Conservation (phyloP, 176 grass and related monocot genomes). For the Ananas comosus region DNA sequence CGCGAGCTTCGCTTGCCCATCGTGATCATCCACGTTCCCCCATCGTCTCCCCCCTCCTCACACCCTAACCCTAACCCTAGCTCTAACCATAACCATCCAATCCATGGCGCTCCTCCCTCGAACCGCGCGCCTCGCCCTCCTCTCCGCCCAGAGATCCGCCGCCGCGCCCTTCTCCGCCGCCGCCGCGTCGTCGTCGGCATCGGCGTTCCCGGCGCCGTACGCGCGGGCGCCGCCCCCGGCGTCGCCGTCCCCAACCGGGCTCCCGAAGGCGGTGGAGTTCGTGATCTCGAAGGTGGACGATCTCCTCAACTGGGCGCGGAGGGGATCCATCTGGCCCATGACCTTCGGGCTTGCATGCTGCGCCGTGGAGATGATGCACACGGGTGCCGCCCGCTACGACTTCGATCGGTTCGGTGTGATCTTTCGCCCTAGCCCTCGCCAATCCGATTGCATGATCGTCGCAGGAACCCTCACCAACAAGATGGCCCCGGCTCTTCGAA, state of each 20-base stretch:
- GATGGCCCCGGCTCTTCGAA: slow-evolving; percentile 93
- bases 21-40: background rate
- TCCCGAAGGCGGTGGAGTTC: slow-evolving; percentile 80
- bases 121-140: slow-evolving; percentile 61
- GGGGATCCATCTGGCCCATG: slow-evolving; percentile 90
- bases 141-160: slow-evolving; percentile 30
- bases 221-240: slow-evolving; percentile 26
- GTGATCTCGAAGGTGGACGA: slow-evolving; percentile 92
- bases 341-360: slow-evolving; percentile 92
- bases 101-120: slow-evolving; percentile 86
- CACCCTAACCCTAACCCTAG: background rate
- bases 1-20: background rate
- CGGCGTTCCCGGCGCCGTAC: slow-evolving; percentile 21
- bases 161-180: slow-evolving; percentile 36
- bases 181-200: slow-evolving; percentile 16
- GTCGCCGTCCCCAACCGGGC: slow-evolving; percentile 29
- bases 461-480: slow-evolving; percentile 92
- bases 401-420: slow-evolving; percentile 95
- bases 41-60: background rate
- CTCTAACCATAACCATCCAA: slow-evolving; percentile 2
- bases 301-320: slow-evolving; percentile 85
- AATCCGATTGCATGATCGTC: slow-evolving; percentile 97
- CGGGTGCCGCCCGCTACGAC: slow-evolving; percentile 76
- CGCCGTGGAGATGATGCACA: slow-evolving; percentile 95
- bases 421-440: slow-evolving; percentile 83